Evolutionary conservation across 495 filamentous ascomycete genomes (phyloP), one percentile per base, ranked within the genome.

Genomic region (Xylaria bambusicola): DNA sequence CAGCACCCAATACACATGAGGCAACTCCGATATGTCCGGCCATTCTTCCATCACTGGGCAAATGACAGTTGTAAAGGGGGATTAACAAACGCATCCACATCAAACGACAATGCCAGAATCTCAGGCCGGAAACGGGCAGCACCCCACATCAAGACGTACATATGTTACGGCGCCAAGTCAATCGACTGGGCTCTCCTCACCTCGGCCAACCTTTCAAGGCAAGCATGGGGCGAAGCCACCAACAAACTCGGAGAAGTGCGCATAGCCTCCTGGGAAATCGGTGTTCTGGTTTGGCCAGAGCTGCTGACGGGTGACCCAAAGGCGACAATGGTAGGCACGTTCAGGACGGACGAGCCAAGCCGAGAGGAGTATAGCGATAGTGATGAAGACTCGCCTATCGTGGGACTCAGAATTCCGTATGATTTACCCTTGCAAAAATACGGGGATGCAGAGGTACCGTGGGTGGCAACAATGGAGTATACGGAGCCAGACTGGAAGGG

Each of bases 91-190:
- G 41, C 7, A 27, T 42, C n/a, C 3, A 41, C 29, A n/a, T 3
- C 40, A 3, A 64, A 52, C 15, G 48, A 52, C 15, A 52, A 44
- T 6, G 13, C 26, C 6, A 62, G 62, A 27, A 74, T 77, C 15
- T 76, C 82, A 40, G 84, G 87, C 10, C 80, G 92, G 44, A 78
- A 84, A n/a, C 80, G 84, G n/a, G 92, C 92, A 3, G 92, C 92
- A 3, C 92, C 92, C 0, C 92, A 97, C 66, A 89, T 96, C 62
- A 97, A 97, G 70, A 96, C 92, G 0, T 97, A 94, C 59, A 85
- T 93, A 46, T 84, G 90, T 4, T 95, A 87, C 66, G 66, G 77
- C 9, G 74, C 84, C 52, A 65, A 59, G 1, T 75, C 78, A 60
- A 90, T 96, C 36, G 90, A 93, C 64, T 97, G 92, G 92, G 91